These are phyloP conservation scores for Exsudoporus frostii DNA, from an alignment of 768 basidiomycete genomes.

Conservation along the genomic window DNA sequence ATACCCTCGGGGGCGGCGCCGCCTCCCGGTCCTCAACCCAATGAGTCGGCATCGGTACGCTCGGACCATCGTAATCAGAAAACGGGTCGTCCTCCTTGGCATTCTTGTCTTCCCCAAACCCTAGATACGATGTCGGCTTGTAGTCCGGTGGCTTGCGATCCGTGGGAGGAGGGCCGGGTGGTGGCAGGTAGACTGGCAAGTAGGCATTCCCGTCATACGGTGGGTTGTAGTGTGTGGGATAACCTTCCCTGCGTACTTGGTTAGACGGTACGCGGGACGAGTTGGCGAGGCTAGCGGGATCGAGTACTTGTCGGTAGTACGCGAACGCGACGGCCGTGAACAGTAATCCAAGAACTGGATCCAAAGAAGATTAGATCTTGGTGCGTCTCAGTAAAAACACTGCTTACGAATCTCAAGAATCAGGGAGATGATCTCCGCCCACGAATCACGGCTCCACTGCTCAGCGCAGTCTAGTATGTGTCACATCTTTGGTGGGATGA, in stretches of 20 bases:
- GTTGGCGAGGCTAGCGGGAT: conserved; percentile 60
- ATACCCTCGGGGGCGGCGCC: conserved; percentile 19
- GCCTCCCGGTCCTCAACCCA: conserved; percentile 45
- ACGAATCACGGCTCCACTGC: conserved; percentile 63
- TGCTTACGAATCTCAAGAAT: conserved; percentile 56
- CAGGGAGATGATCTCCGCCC: conserved; percentile 63
- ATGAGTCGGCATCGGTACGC: conserved; percentile 32
- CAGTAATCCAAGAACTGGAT: conserved; percentile 51
- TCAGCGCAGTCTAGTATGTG: conserved; percentile 53
- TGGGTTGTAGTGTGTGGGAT: conserved; percentile 56
- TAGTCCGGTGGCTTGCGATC: conserved; percentile 53
- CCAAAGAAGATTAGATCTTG: background rate
- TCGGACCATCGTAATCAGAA: conserved; percentile 43
- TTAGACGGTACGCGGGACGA: conserved; percentile 41
- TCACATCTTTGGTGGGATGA: conserved; percentile 5
- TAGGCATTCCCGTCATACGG: conserved; percentile 43
- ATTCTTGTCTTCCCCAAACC: conserved; percentile 28
- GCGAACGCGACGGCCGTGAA: conserved; percentile 66
- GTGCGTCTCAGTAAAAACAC: no score
- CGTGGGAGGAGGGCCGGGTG: conserved; percentile 47
- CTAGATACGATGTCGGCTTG: conserved; percentile 34
- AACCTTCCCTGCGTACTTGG: conserved; percentile 36
- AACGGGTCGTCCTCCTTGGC: conserved; percentile 52
- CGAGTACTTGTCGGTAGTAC: conserved; percentile 72
- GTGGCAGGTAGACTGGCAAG: conserved; percentile 43